These are phyloP conservation scores for Tylopilus felleus DNA, from an alignment of 768 basidiomycete species.

Conservation along the genomic window DNA sequence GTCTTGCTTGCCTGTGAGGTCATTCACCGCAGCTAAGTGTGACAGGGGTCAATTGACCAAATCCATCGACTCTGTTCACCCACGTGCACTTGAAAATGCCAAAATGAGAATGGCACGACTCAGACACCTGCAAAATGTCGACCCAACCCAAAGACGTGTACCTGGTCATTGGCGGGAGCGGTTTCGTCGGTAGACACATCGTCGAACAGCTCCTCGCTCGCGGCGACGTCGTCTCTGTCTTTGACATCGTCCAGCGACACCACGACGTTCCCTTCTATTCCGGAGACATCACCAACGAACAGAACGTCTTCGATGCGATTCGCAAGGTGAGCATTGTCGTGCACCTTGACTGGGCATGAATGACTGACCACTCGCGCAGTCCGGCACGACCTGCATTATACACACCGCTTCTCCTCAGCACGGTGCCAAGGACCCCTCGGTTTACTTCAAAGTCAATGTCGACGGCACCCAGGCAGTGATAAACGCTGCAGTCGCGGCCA, in stretches of 20 bases:
- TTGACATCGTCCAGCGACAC: conserved; percentile 91
- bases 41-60: conserved; percentile 12
- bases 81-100: conserved; percentile 11
- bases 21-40: too few relatives aligned
- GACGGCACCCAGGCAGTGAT: conserved; percentile 86
- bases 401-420: conserved; percentile 90
- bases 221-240: conserved; percentile 76
- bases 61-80: not conserved
- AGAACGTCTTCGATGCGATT: conserved; percentile 68
- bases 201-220: conserved; percentile 80
- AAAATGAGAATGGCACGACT: conserved; percentile 6
- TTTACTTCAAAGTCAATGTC: conserved; percentile 94
- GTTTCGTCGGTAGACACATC: conserved; percentile 88
- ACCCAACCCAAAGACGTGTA: conserved; percentile 57
- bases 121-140: conserved; percentile 10
- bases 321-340: conserved; percentile 50
- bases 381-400: conserved; percentile 84
- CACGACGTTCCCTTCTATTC: conserved; percentile 85
- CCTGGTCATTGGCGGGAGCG: conserved; percentile 92
- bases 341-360: not conserved
- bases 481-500: conserved; percentile 67
- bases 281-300: conserved; percentile 82
- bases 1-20: too few relatives aligned
- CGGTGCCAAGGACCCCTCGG: conserved; percentile 58
- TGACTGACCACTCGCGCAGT: conserved; percentile 38